Evolutionary conservation across 1,139 yeast species (phyloP).

Genomic region (Yamadazyma diospyri): DNA sequence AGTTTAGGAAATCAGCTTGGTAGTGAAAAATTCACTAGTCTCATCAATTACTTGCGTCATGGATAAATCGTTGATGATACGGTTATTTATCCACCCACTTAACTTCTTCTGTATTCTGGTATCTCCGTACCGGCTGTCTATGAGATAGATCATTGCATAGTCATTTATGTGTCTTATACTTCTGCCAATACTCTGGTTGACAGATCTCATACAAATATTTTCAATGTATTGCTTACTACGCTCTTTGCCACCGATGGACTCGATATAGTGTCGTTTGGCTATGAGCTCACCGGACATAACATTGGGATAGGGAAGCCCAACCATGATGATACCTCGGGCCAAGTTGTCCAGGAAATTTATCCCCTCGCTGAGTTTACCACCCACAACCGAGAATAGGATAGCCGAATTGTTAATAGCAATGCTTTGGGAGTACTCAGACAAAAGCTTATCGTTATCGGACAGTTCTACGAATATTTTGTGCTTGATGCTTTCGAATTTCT

Average conservation of each 20-base stretch:
- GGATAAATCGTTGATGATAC: slow-evolving; percentile 19
- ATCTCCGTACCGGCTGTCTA: slow-evolving; percentile 61
- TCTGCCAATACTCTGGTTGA: slow-evolving; percentile 91
- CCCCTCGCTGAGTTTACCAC: slow-evolving; percentile 93
- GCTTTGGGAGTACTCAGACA: slow-evolving; percentile 48
- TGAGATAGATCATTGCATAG: slow-evolving; percentile 68
- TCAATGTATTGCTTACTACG: slow-evolving; percentile 69
- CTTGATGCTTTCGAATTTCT: slow-evolving; percentile 36
- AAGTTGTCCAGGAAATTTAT: slow-evolving; percentile 84
- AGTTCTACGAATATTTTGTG: slow-evolving; percentile 54
- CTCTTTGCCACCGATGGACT: slow-evolving; percentile 47
- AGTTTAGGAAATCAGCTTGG: slow-evolving; percentile 8
- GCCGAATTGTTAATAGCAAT: slow-evolving; percentile 50
- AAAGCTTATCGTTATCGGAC: slow-evolving; percentile 35
- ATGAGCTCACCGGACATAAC: slow-evolving; percentile 78
- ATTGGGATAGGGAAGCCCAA: slow-evolving; percentile 91
- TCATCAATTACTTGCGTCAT: slow-evolving; percentile 17
- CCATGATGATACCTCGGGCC: slow-evolving; percentile 83
- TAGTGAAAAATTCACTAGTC: slow-evolving; percentile 24
- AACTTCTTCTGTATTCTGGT: slow-evolving; percentile 55
- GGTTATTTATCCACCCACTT: slow-evolving; percentile 71
- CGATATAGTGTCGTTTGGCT: slow-evolving; percentile 68
- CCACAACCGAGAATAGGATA: slow-evolving; percentile 78
- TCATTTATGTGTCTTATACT: slow-evolving; percentile 84
- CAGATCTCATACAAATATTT: slow-evolving; percentile 86